These are phyloP conservation scores for Cladophialophora bantiana DNA, from an alignment of 2,329 filamentous ascomycete genomes.

Conservation along the genomic window DNA sequence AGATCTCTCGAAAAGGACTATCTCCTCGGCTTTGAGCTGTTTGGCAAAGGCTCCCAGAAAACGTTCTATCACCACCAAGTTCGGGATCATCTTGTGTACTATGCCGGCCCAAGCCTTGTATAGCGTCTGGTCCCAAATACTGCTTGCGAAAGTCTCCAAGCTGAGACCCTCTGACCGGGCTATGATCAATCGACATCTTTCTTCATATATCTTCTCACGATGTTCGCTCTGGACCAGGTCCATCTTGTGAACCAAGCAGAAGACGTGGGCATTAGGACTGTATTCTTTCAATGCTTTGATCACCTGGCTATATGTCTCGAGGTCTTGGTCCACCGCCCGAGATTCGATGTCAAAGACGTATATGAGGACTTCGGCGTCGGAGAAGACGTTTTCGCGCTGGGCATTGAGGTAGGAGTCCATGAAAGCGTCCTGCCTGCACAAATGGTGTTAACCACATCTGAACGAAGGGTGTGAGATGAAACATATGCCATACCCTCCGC, in stretches of 20 bases:
- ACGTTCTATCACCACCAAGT: slow-evolving; percentile 83
- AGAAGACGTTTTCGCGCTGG: slow-evolving; percentile 95
- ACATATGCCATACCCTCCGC: slow-evolving; percentile 71
- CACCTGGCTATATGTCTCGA: slow-evolving; percentile 90
- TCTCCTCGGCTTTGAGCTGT: slow-evolving; percentile 89
- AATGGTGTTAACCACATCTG: slow-evolving; percentile 25
- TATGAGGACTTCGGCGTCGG: slow-evolving; percentile 83
- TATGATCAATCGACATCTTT: slow-evolving; percentile 78
- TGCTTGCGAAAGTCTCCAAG: slow-evolving; percentile 89
- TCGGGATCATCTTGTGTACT: slow-evolving; percentile 97
- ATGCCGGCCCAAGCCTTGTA: slow-evolving; percentile 99
- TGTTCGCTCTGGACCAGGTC: slow-evolving; percentile 85
- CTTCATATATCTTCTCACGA: slow-evolving; percentile 82
- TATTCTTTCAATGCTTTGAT: slow-evolving; percentile 87
- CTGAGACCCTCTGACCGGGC: slow-evolving; percentile 75
- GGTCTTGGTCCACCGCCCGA: slow-evolving; percentile 89
- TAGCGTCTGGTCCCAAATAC: slow-evolving; percentile 97
- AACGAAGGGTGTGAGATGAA: background rate
- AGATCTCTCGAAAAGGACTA: slow-evolving; percentile 92
- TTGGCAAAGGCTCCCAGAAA: slow-evolving; percentile 83
- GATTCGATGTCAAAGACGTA: slow-evolving; percentile 99
- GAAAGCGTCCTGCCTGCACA: slow-evolving; percentile 85
- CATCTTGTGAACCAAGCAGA: slow-evolving; percentile 98
- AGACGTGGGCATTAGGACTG: slow-evolving; percentile 81
- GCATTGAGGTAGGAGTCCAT: slow-evolving; percentile 98